Evolutionary conservation across 495 filamentous ascomycete species (phyloP).

Genomic region (Penicillium malachiteum): DNA sequence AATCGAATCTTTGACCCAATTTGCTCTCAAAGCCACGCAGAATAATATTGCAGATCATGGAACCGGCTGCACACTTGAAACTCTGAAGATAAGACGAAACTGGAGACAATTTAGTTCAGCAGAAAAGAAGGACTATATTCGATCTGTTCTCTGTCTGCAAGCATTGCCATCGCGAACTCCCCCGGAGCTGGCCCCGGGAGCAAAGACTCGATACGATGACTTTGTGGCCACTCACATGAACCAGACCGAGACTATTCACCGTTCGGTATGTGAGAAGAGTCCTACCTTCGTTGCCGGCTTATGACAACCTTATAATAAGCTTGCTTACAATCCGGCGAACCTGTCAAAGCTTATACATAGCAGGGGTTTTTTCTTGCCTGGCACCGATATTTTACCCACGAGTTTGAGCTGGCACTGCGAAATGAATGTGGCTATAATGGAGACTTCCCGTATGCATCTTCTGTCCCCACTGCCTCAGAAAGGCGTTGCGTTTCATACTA

Average conservation of each 20-base stretch:
- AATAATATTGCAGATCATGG: neutral
- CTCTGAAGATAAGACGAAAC: neutral
- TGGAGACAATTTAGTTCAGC: neutral
- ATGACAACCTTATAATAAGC: no score
- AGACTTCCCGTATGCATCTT: neutral
- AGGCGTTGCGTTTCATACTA: neutral
- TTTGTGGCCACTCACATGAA: constrained; percentile 2
- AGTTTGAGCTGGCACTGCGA: neutral
- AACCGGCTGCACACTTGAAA: neutral
- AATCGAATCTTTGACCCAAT: neutral
- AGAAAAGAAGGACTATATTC: constrained; percentile 1
- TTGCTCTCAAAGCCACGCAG: neutral
- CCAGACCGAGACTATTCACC: neutral
- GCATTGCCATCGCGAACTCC: neutral
- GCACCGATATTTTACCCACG: neutral
- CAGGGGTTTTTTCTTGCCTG: neutral
- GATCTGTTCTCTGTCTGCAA: neutral
- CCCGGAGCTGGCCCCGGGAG: neutral
- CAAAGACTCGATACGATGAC: constrained; percentile 1
- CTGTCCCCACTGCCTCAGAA: neutral
- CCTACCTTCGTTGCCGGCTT: no score
- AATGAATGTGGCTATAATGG: neutral
- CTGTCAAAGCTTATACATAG: neutral
- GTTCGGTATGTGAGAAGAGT: neutral
- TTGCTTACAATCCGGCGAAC: no score